These are phyloP conservation scores for Phlebopus sp. DNA, from an alignment of 1,284 basidiomycete genomes.

Conservation along the genomic window DNA sequence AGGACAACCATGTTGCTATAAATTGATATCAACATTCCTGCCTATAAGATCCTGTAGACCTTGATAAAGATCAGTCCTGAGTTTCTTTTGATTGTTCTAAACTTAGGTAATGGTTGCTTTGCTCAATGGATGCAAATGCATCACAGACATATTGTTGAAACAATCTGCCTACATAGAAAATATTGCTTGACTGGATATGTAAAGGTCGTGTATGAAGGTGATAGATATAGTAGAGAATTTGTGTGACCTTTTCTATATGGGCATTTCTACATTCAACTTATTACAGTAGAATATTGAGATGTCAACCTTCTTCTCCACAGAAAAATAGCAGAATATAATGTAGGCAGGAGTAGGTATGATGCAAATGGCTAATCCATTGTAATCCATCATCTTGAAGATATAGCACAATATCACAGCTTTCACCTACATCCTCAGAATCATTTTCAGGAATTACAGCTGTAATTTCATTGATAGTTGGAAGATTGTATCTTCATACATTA, in stretches of 20 bases:
- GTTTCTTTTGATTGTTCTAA: constrained; percentile 33
- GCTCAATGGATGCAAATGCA: constrained; percentile 34
- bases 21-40: background rate
- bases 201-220: background rate
- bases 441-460: no score
- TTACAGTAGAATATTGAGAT: no score
- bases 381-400: no score
- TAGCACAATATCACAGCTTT: no score
- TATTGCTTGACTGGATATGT: constrained; percentile 10
- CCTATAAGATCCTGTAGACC: constrained; percentile 5
- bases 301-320: no score
- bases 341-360: no score
- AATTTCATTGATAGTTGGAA: no score
- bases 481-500: no score
- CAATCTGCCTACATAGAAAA: constrained; percentile 38
- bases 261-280: no score
- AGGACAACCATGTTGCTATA: background rate
- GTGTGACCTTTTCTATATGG: constrained; percentile 18
- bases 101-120: constrained; percentile 31
- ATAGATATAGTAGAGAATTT: constrained; percentile 18
- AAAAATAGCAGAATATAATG: no score
- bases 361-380: no score
- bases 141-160: constrained; percentile 42
- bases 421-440: no score
- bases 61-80: constrained; percentile 33